Percentiles rank a stretch among this genome's conserved stretches.
phyloP scores from a whole-genome alignment of 108 stramenopile species.

The Discostella pseudostelligera region DNA sequence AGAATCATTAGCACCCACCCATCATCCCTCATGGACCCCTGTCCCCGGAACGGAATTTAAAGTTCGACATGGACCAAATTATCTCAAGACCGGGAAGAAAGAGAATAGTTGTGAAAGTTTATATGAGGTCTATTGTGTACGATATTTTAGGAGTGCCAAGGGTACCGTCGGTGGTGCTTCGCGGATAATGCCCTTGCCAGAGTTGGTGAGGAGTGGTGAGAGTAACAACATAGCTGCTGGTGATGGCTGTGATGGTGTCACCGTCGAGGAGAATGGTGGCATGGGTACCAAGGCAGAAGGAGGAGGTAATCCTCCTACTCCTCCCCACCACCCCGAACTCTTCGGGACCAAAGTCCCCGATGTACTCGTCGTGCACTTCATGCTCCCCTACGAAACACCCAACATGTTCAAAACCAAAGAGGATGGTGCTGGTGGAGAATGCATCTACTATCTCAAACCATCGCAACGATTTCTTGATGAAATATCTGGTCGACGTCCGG shows the following conservation, averaged over 20 bases:
- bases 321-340: constrained; percentile 26
- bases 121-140: constrained; percentile 51
- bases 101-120: constrained; percentile 26
- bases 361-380: constrained; percentile 52
- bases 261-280: not conserved
- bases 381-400: constrained; percentile 52
- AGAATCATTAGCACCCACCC: constrained; percentile 29
- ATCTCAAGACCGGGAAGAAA: constrained; percentile 50
- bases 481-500: constrained; percentile 28
- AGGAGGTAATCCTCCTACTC: not conserved
- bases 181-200: constrained; percentile 41
- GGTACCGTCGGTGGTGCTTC: constrained; percentile 43
- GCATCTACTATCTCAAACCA: constrained; percentile 49
- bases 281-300: constrained; percentile 3
- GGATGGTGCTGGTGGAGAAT: constrained; percentile 51
- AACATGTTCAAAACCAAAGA: constrained; percentile 49
- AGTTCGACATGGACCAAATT: constrained; percentile 53
- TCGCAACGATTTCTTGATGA: constrained; percentile 49
- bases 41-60: constrained; percentile 41
- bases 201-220: not conserved
- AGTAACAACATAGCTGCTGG: constrained; percentile 1
- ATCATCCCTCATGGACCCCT: constrained; percentile 41
- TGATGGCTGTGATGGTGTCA: constrained; percentile 11
- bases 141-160: constrained; percentile 33
- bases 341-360: constrained; percentile 40